Percentiles rank a stretch among this genome's conserved stretches.
Conservation (phyloP, 1,284 basidiomycete species). For the Melampsora larici-populina region DNA sequence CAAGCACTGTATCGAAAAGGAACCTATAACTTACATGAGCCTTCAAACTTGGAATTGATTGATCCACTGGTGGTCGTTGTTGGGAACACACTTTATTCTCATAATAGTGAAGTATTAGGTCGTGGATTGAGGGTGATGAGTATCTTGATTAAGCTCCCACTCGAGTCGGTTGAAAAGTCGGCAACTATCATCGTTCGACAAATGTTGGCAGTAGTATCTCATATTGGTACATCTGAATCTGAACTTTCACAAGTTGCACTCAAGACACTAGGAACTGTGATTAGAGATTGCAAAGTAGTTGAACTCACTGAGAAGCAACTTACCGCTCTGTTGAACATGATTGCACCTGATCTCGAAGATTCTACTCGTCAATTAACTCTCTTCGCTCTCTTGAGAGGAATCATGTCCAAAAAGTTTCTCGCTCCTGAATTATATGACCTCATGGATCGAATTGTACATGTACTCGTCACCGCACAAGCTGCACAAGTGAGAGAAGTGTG, state of each 20-base stretch:
- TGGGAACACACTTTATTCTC: conserved; percentile 89
- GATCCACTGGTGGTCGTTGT: conserved; percentile 82
- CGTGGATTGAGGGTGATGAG: conserved; percentile 77
- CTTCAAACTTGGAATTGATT: conserved; percentile 69
- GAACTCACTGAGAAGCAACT: conserved; percentile 86
- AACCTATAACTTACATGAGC: conserved; percentile 78
- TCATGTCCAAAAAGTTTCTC: conserved; percentile 83
- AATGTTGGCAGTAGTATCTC: conserved; percentile 77
- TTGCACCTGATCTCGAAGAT: conserved; percentile 90
- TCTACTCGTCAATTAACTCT: conserved; percentile 78
- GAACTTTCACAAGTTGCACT: conserved; percentile 85
- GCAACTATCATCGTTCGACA: conserved; percentile 81
- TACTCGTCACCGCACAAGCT: conserved; percentile 92
- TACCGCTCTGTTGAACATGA: conserved; percentile 76
- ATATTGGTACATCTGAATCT: conserved; percentile 80
- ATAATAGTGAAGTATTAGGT: conserved; percentile 71
- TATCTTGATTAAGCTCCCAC: conserved; percentile 76
- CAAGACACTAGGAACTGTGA: conserved; percentile 76
- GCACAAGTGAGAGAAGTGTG: conserved; percentile 85
- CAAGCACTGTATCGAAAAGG: conserved; percentile 79
- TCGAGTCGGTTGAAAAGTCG: conserved; percentile 71
- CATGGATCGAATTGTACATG: conserved; percentile 90
- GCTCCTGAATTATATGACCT: conserved; percentile 96
- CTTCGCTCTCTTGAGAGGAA: conserved; percentile 86
- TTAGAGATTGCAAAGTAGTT: conserved; percentile 76